These are phyloP conservation scores for Leccinellum luteum DNA, from an alignment of 768 basidiomycete species.

Conservation along the genomic window DNA sequence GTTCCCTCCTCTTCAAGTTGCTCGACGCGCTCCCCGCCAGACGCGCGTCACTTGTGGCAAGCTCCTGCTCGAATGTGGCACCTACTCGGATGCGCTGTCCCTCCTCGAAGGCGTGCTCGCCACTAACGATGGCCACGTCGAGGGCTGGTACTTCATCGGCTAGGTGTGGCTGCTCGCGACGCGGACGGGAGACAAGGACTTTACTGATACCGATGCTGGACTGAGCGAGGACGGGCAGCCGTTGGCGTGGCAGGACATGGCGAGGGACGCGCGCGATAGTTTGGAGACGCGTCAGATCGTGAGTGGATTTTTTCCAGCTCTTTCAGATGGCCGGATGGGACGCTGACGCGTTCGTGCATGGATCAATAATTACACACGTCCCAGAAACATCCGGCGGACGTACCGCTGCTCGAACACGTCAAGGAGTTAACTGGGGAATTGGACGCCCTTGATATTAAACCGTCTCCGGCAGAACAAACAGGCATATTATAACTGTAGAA, in stretches of 20 bases:
- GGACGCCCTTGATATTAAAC: constrained; percentile 61
- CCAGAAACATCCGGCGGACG: constrained; percentile 60
- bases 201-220: constrained; percentile 31
- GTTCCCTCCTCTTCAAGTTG: no score
- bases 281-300: constrained; percentile 67
- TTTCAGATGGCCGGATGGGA: no score
- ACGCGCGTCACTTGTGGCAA: no score
- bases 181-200: constrained; percentile 56
- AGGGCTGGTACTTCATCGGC: constrained; percentile 93
- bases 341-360: background rate
- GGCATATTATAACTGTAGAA: no score
- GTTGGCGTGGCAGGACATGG: constrained; percentile 74
- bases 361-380: no score
- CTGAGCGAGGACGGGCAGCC: constrained; percentile 34
- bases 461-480: constrained; percentile 53
- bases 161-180: constrained; percentile 72
- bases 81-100: constrained; percentile 34
- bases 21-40: no score
- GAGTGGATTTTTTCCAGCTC: constrained; percentile 15
- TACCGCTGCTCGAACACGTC: constrained; percentile 55
- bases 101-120: constrained; percentile 79
- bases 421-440: constrained; percentile 63
- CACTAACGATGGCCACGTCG: constrained; percentile 80
- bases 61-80: no score
- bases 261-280: constrained; percentile 44